A percentile compares a stretch with the other conserved stretches of the same genome.
Conservation (phyloP, 179 eudicot genomes). For the Spergularia azorica region DNA sequence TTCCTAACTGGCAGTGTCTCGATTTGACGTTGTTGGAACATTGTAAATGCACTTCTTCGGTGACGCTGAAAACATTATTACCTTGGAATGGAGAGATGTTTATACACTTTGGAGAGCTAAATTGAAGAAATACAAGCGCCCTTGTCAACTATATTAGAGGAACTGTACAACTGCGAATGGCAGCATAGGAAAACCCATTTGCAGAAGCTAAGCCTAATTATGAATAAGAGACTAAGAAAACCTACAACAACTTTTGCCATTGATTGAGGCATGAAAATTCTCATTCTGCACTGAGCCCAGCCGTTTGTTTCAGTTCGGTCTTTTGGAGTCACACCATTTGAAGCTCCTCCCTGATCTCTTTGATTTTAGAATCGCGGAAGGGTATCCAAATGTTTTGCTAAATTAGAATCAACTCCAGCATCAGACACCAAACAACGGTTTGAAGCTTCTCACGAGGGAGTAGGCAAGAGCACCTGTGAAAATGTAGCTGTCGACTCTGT, state of each 20-base stretch:
- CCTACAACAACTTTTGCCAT: neutral
- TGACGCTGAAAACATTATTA: too few species aligned
- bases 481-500: conserved; percentile 90
- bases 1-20: too few species aligned
- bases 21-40: too few species aligned
- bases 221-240: neutral
- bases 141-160: neutral
- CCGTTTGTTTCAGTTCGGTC: neutral
- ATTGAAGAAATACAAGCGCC: too few species aligned
- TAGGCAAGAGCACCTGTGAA: conserved; percentile 93
- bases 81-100: too few species aligned
- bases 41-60: too few species aligned
- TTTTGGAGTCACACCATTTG: neutral
- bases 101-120: too few species aligned
- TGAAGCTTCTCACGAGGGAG: conserved; percentile 65
- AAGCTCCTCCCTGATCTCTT: neutral
- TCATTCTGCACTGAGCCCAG: neutral
- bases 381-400: neutral
- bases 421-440: conserved; percentile 85
- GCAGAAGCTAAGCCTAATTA: neutral
- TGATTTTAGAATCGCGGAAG: too few species aligned
- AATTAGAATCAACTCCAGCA: neutral
- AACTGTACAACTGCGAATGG: conserved; percentile 10
- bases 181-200: conserved; percentile 14
- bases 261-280: neutral